Evolutionary conservation across 768 basidiomycete species (phyloP), one percentile per base, ranked within the genome.

Genomic region (Mycena filopes): DNA sequence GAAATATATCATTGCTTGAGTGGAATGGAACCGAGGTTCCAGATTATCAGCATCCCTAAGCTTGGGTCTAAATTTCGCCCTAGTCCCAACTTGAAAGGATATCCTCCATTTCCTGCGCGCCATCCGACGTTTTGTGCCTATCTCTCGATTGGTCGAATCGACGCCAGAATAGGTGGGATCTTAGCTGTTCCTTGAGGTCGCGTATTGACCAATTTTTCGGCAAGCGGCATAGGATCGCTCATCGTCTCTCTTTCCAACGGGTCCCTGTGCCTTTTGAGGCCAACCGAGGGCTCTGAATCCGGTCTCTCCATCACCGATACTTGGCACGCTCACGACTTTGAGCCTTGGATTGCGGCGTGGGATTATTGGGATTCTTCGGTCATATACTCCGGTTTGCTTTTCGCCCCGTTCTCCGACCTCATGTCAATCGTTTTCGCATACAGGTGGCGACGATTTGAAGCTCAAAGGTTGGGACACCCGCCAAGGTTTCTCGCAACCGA

Each of bases 321-420:
- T 2, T 99, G 96, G 96, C 81, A 87, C 62, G 96, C 94, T 1
- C 98, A 99, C 71, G 94, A 96, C 61, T 89, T 89, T 71, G 98
- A 99, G 74, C 92, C 96, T 0, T 99, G 98, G 98, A 87, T 95
- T 51, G 89, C 92, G 1, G 89, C 92, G 1, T 99, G 95, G 90
- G 87, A 98, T 71, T 89, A 91, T 68, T 97, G 95, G 93, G 80
- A 96, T 63, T 80, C 82, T 1, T 87, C 89, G 71, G 76, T 93
- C 38, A 81, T 98, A 5, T 98, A 94, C 79, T 95, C 95, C 13
- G 96, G 96, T 93, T 49, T 50, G 79, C 69, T 48, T 15, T 46
- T 36, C 21, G 28, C 40, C 25, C 12, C 11, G 41, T 26, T 28
- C 20, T 55, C 29, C 38, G 33, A 18, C 4, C 16, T 15, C 26